A percentile compares a stretch with the other conserved stretches of the same genome.
Conservation (phyloP, 2,329 filamentous ascomycete species). For the Claviceps pazoutovae region DNA sequence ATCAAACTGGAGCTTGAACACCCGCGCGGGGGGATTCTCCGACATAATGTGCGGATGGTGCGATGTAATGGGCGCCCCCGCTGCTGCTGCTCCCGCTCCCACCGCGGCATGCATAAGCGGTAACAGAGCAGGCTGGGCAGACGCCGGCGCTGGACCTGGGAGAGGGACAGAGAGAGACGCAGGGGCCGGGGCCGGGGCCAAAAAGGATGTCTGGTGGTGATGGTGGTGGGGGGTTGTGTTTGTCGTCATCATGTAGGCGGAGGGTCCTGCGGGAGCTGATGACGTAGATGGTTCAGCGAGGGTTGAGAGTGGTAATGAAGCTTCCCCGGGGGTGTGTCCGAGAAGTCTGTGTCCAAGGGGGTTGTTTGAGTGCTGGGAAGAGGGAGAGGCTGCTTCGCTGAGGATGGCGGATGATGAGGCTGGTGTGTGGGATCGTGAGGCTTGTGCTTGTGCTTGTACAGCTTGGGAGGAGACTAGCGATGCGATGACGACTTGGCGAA, state of each 20-base stretch:
- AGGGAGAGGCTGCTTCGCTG: neutral
- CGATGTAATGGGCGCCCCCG: conserved; percentile 2
- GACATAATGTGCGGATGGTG: conserved; percentile 32
- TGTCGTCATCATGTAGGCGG: neutral
- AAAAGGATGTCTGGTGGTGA: neutral
- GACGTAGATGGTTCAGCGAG: neutral
- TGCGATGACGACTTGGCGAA: conserved; percentile 34
- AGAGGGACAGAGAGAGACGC: neutral
- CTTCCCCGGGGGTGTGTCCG: neutral
- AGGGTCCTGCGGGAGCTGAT: too few species aligned
- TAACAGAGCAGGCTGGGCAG: conserved; percentile 11
- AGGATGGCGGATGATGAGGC: neutral
- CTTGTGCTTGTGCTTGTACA: conserved; percentile 13
- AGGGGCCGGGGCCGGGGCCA: conserved; percentile 1
- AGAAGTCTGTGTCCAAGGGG: neutral
- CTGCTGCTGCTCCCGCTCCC: too few species aligned
- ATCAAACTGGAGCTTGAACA: conserved; percentile 97
- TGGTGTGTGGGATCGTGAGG: conserved; percentile 12
- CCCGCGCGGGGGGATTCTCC: conserved; percentile 42
- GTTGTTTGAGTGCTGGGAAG: neutral
- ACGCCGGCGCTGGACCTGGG: conserved; percentile 1
- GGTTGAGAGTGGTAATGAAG: neutral
- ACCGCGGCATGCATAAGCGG: neutral
- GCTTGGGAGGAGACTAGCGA: conserved; percentile 32
- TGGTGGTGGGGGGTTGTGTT: neutral